These are phyloP conservation scores for Ambrosiella beaveri DNA, from an alignment of 2,329 filamentous ascomycete genomes.

Conservation along the genomic window DNA sequence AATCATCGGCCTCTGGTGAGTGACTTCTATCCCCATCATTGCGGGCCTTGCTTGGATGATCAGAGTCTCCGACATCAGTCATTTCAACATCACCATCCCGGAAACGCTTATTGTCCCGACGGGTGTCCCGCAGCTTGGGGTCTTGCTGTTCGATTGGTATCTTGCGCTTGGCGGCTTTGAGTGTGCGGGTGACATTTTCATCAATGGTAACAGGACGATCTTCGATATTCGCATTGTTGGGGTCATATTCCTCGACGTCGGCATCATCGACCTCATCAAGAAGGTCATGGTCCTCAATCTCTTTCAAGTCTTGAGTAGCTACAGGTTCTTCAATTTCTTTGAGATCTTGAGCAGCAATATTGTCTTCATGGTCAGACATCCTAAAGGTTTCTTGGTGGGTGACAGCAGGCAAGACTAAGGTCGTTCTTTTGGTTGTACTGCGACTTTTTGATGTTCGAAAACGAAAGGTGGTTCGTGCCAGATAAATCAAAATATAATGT, in stretches of 20 bases:
- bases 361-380: slow-evolving; percentile 8
- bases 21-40: slow-evolving; percentile 25
- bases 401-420: too few relatives aligned
- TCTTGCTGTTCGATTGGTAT: slow-evolving; percentile 37
- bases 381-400: background rate
- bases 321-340: slow-evolving; percentile 26
- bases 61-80: slow-evolving; percentile 25
- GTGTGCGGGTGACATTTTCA: slow-evolving; percentile 43
- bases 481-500: too few relatives aligned
- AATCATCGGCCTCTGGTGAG: slow-evolving; percentile 41
- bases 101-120: slow-evolving; percentile 46
- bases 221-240: slow-evolving; percentile 43
- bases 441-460: too few relatives aligned
- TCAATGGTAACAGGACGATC: slow-evolving; percentile 50
- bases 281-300: slow-evolving; percentile 33
- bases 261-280: slow-evolving; percentile 54
- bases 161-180: slow-evolving; percentile 50
- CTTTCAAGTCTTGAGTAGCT: slow-evolving; percentile 29
- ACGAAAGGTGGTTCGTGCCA: too few relatives aligned
- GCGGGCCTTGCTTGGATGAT: slow-evolving; percentile 30
- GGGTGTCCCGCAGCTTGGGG: slow-evolving; percentile 62
- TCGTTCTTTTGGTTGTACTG: too few relatives aligned
- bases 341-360: slow-evolving; percentile 27
- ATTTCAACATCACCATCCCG: slow-evolving; percentile 31
- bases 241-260: slow-evolving; percentile 53